Evolutionary conservation across 1,284 basidiomycete species (phyloP).

Genomic region (Leccinum griseonigrum): DNA sequence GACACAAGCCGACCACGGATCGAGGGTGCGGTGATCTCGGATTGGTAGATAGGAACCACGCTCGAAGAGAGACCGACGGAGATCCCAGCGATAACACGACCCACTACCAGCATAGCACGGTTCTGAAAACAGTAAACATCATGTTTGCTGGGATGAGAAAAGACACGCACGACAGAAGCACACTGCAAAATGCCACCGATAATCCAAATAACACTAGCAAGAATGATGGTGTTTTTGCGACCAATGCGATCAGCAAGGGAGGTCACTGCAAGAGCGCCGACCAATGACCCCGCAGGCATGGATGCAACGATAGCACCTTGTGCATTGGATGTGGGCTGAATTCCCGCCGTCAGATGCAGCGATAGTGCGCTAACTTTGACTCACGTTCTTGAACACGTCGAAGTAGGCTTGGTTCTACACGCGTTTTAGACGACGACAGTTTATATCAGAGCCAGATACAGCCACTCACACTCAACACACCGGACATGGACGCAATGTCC

Average conservation of each 20-base stretch:
- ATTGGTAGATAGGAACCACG: constrained; percentile 70
- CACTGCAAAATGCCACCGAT: constrained; percentile 58
- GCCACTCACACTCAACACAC: constrained; percentile 59
- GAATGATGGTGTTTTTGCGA: constrained; percentile 61
- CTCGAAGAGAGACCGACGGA: constrained; percentile 58
- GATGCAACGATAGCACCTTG: constrained; percentile 77
- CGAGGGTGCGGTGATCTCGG: constrained; percentile 64
- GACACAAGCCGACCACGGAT: constrained; percentile 77
- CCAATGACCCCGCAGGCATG: constrained; percentile 71
- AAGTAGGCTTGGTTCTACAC: constrained; percentile 58
- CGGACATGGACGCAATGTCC: constrained; percentile 81
- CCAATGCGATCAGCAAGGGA: constrained; percentile 64
- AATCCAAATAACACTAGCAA: constrained; percentile 68
- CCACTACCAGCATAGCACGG: constrained; percentile 65
- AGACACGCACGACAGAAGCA: constrained; percentile 20
- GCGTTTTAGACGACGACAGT: background rate
- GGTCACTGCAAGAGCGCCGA: constrained; percentile 60
- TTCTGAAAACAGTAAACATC: constrained; percentile 38
- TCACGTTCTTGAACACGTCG: constrained; percentile 45
- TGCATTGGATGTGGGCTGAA: constrained; percentile 48
- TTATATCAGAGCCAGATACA: background rate
- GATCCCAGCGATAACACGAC: constrained; percentile 62
- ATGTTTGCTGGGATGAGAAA: background rate
- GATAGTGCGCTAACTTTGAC: constrained; percentile 14
- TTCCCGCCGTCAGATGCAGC: background rate